Evolutionary conservation across 768 basidiomycete genomes (phyloP).

Genomic region (Kondoa subrosea): DNA sequence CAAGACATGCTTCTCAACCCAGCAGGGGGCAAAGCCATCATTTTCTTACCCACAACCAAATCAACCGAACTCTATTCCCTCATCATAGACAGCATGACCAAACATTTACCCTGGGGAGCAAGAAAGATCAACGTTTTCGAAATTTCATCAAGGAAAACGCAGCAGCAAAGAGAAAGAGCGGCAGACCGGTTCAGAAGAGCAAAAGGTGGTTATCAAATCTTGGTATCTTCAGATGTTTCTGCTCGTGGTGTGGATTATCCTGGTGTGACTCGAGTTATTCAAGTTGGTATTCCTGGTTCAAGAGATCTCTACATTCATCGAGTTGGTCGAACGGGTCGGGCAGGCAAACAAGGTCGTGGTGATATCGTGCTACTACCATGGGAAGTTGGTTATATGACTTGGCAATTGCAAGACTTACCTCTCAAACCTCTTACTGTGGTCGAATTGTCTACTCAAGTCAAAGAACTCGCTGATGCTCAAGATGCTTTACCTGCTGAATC

Average conservation of each 20-base stretch:
- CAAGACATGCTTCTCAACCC: slow-evolving; percentile 69
- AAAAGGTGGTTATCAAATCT: slow-evolving; percentile 38
- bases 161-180: slow-evolving; percentile 39
- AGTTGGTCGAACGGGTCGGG: slow-evolving; percentile 37
- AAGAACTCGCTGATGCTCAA: slow-evolving; percentile 37
- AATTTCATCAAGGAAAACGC: slow-evolving; percentile 48
- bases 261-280: slow-evolving; percentile 54
- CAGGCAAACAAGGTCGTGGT: slow-evolving; percentile 41
- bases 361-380: slow-evolving; percentile 42
- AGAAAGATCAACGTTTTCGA: slow-evolving; percentile 48
- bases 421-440: slow-evolving; percentile 44
- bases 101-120: slow-evolving; percentile 40
- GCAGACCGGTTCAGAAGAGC: slow-evolving; percentile 49
- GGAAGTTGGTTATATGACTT: slow-evolving; percentile 43
- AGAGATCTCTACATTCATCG: slow-evolving; percentile 42
- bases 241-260: slow-evolving; percentile 55
- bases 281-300: slow-evolving; percentile 59
- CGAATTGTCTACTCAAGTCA: slow-evolving; percentile 39
- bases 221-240: slow-evolving; percentile 35
- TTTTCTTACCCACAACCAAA: slow-evolving; percentile 59
- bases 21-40: slow-evolving; percentile 39
- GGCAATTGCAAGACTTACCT: slow-evolving; percentile 50
- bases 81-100: slow-evolving; percentile 42
- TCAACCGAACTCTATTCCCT: slow-evolving; percentile 58
- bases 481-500: slow-evolving; percentile 37